Conservation (phyloP, 1,139 yeast genomes). For the Suhomyces yuchorum region DNA sequence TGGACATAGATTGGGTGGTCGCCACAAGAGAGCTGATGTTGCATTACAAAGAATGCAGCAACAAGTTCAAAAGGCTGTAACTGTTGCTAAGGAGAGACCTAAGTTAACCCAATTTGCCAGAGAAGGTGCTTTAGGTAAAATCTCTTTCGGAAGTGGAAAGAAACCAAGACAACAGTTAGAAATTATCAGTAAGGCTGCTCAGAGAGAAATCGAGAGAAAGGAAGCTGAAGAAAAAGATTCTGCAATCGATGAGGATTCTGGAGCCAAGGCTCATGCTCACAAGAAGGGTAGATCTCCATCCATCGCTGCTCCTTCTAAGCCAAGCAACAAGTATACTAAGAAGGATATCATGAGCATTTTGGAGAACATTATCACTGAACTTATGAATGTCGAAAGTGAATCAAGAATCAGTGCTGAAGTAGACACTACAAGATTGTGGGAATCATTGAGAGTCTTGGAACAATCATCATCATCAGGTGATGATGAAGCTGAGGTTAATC, state of each 20-base stretch:
- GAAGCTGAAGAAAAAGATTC: conserved; percentile 28
- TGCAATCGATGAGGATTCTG: conserved; percentile 13
- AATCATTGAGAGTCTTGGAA: conserved; percentile 67
- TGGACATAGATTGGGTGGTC: conserved; percentile 88
- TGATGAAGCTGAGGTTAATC: conserved; percentile 57
- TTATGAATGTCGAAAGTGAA: conserved; percentile 79
- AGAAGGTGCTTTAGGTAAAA: conserved; percentile 92
- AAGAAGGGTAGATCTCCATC: conserved; percentile 26
- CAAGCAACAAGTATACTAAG: conserved; percentile 39
- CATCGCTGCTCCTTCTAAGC: conserved; percentile 31
- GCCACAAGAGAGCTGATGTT: conserved; percentile 87
- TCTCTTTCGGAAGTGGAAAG: conserved; percentile 78
- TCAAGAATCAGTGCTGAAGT: conserved; percentile 66
- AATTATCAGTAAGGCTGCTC: conserved; percentile 58
- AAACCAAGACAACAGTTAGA: conserved; percentile 89
- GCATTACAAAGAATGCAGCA: conserved; percentile 98
- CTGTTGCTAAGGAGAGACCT: conserved; percentile 90
- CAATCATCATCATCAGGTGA: conserved; percentile 49
- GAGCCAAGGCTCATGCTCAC: conserved; percentile 16
- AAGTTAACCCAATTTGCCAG: conserved; percentile 69
- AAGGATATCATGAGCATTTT: conserved; percentile 56
- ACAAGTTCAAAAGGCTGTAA: conserved; percentile 95
- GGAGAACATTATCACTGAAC: conserved; percentile 77
- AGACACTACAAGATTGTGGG: conserved; percentile 70
- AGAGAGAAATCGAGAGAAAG: conserved; percentile 46